These are phyloP conservation scores for Fusarium illudens DNA, from an alignment of 2,329 filamentous ascomycete species.

Conservation along the genomic window DNA sequence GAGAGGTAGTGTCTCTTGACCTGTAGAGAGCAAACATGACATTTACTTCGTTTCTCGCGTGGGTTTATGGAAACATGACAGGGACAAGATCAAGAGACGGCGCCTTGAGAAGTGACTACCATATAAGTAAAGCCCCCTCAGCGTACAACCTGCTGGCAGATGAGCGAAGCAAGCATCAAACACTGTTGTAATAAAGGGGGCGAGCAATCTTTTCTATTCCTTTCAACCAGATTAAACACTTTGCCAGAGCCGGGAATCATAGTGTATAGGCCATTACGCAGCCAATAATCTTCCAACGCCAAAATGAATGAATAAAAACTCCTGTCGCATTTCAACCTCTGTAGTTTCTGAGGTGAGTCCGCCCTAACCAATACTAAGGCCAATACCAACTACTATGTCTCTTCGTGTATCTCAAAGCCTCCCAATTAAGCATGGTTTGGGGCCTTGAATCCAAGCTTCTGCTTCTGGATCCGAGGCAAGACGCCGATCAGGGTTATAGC, in stretches of 20 bases:
- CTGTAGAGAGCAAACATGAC: neutral
- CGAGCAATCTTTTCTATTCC: neutral
- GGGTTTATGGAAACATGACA: neutral
- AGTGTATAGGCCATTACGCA: neutral
- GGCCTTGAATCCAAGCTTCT: constrained; percentile 72
- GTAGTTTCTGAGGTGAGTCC: neutral
- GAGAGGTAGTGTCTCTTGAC: neutral
- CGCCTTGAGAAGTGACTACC: neutral
- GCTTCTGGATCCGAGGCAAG: constrained; percentile 79
- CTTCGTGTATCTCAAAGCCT: neutral
- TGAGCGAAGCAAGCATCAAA: neutral
- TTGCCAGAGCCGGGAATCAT: neutral
- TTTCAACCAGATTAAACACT: neutral
- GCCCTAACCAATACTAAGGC: neutral
- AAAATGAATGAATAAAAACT: neutral
- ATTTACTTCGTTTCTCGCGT: neutral
- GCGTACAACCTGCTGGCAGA: neutral
- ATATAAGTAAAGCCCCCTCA: neutral
- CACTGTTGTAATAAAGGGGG: neutral
- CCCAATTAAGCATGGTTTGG: constrained; percentile 17
- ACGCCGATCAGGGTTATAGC: constrained; percentile 76
- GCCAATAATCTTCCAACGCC: neutral
- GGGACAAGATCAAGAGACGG: neutral
- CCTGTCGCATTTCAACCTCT: neutral
- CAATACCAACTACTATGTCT: neutral